Percentiles rank a stretch among this genome's conserved stretches.
phyloP scores from a whole-genome alignment of 2,329 filamentous ascomycete genomes.

The Talaromyces sp. region DNA sequence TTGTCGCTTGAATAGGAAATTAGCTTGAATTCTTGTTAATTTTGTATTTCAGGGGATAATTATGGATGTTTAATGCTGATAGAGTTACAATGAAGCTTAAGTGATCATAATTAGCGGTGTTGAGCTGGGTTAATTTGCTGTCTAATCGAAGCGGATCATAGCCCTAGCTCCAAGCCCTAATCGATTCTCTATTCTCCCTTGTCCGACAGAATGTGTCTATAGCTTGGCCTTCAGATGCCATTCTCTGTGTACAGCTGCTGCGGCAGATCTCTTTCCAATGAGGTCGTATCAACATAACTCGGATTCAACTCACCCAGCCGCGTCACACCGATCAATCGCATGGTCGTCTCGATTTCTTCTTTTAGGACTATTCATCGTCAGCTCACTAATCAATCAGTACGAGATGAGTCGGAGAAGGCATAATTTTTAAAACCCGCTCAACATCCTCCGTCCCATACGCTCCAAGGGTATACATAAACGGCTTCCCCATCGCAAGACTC shows the following conservation, averaged over 20 bases:
- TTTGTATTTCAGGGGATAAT: not conserved
- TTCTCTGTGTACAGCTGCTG: constrained; percentile 1
- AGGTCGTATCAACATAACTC: not conserved
- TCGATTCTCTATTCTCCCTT: not conserved
- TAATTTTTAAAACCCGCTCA: not conserved
- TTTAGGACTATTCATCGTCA: not conserved
- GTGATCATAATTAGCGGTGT: not conserved
- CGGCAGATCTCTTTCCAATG: not conserved
- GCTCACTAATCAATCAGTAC: not conserved
- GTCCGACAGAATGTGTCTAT: not conserved
- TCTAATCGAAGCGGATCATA: too few species aligned
- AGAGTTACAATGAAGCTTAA: not conserved
- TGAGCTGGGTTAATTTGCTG: not conserved
- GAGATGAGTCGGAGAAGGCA: too few species aligned
- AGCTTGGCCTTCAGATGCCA: not conserved
- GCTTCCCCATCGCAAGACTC: not conserved
- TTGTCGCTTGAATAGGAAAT: not conserved
- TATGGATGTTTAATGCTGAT: not conserved
- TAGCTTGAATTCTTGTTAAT: not conserved
- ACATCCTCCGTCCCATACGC: not conserved
- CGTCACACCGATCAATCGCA: not conserved
- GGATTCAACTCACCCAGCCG: not conserved
- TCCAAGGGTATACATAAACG: not conserved
- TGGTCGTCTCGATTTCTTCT: not conserved
- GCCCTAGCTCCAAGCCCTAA: not conserved